phyloP scores from a whole-genome alignment of 2,329 filamentous ascomycete genomes.

The Microdochium bolleyi region DNA sequence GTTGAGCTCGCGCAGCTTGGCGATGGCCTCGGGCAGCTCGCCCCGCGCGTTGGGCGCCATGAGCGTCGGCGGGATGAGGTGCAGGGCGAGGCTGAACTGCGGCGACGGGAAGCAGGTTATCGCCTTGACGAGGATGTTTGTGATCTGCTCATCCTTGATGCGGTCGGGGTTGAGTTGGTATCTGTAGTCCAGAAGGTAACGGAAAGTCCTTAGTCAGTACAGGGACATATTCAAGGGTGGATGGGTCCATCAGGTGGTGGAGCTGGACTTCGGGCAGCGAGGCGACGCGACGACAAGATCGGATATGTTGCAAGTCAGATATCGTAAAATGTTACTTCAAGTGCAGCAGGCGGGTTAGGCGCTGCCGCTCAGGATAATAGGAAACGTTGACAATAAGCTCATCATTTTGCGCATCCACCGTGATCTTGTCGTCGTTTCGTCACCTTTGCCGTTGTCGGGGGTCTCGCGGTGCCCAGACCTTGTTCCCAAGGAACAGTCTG shows the following conservation, averaged over 20 bases:
- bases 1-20: conserved; percentile 79
- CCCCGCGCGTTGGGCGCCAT: conserved; percentile 53
- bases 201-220: conserved; percentile 1
- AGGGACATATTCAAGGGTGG: neutral
- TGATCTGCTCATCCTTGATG: conserved; percentile 91
- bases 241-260: neutral
- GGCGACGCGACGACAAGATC: conserved; percentile 1
- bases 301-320: neutral
- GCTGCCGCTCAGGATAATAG: conserved; percentile 85
- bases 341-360: conserved; percentile 5
- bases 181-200: conserved; percentile 35
- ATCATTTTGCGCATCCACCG: conserved; percentile 46
- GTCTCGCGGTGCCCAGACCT: neutral
- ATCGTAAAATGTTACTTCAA: neutral
- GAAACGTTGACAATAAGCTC: conserved; percentile 81
- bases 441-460: conserved; percentile 4
- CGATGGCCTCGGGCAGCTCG: conserved; percentile 81
- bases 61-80: conserved; percentile 82
- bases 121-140: conserved; percentile 97
- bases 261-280: neutral
- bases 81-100: conserved; percentile 89
- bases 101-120: conserved; percentile 95
- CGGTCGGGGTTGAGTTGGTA: conserved; percentile 99
- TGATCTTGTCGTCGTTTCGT: neutral
- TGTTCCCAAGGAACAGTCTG: conserved; percentile 2